phyloP scores from a whole-genome alignment of 1,284 basidiomycete species.

The Ustilago sp. region DNA sequence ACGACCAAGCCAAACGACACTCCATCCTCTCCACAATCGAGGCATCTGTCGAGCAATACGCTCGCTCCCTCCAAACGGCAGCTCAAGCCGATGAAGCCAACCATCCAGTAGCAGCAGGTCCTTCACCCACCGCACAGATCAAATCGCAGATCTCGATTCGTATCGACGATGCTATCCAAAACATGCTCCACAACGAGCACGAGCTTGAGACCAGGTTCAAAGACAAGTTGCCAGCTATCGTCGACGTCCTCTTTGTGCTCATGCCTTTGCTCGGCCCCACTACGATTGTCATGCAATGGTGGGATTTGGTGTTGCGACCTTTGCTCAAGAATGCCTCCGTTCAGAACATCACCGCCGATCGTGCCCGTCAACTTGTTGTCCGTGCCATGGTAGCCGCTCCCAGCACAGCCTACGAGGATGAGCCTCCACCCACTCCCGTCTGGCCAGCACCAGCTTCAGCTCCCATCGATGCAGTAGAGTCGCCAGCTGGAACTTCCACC shows the following conservation, averaged over 20 bases:
- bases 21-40: constrained; percentile 38
- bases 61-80: constrained; percentile 17
- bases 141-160: constrained; percentile 46
- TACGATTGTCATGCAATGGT: constrained; percentile 62
- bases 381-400: constrained; percentile 56
- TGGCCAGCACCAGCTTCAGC: constrained; percentile 37
- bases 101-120: constrained; percentile 35
- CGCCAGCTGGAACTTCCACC: constrained; percentile 5
- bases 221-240: constrained; percentile 40
- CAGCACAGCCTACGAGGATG: constrained; percentile 57
- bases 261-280: constrained; percentile 48
- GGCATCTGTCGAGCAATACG: constrained; percentile 34
- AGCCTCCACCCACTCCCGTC: constrained; percentile 38
- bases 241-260: constrained; percentile 54
- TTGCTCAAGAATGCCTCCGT: constrained; percentile 54
- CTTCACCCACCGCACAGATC: constrained; percentile 45
- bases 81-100: constrained; percentile 40
- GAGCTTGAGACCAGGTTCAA: constrained; percentile 49
- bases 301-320: constrained; percentile 62
- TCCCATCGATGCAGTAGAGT: neutral
- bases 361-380: constrained; percentile 58
- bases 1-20: constrained; percentile 32
- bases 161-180: constrained; percentile 48
- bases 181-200: constrained; percentile 41
- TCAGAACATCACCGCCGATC: constrained; percentile 41